These are phyloP conservation scores for Ophiostoma piceae DNA, from an alignment of 2,329 filamentous ascomycete genomes.

Conservation along the genomic window DNA sequence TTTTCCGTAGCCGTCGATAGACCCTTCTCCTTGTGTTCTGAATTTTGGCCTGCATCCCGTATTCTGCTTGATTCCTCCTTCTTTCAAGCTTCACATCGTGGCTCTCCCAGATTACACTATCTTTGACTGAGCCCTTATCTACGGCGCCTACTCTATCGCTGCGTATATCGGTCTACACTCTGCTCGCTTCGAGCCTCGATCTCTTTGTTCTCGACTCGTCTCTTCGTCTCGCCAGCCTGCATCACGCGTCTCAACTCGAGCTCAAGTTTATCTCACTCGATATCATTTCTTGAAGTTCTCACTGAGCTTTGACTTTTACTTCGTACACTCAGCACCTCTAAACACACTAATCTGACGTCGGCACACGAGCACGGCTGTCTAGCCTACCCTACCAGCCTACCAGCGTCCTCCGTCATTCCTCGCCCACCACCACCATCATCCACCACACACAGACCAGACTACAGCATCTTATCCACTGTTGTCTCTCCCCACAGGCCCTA, in stretches of 20 bases:
- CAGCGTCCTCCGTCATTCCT: conserved; percentile 5
- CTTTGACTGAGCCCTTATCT: background rate
- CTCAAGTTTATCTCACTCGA: background rate
- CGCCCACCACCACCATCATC: background rate
- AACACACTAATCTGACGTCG: background rate
- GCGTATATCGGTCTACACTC: background rate
- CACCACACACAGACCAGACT: background rate
- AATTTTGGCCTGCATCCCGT: background rate
- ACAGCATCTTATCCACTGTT: background rate
- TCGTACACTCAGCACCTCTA: background rate
- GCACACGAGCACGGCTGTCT: background rate
- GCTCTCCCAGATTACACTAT: background rate
- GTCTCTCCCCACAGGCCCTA: conserved; percentile 1
- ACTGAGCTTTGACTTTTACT: background rate
- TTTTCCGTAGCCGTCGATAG: background rate
- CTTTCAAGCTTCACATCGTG: background rate
- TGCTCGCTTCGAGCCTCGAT: background rate
- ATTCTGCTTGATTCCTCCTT: background rate
- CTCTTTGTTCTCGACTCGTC: background rate
- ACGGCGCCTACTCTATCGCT: background rate
- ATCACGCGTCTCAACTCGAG: background rate
- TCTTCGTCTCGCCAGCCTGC: background rate
- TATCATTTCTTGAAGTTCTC: background rate
- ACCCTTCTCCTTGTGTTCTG: background rate
- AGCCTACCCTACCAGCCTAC: background rate